Conservation (phyloP, 139 green algal species). For the Chlorella sp. region DNA sequence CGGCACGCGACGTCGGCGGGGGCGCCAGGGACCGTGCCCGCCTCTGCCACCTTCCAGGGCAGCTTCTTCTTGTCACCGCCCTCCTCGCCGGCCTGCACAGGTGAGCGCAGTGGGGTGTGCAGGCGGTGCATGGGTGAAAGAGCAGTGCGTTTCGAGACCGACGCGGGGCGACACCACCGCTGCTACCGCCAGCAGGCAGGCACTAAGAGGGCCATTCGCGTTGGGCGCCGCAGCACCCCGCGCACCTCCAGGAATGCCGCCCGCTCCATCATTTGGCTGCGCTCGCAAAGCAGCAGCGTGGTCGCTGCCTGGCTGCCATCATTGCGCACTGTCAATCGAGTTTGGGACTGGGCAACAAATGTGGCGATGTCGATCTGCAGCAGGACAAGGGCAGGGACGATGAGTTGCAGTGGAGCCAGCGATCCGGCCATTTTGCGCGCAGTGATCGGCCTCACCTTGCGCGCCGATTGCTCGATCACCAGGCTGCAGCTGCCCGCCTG, state of each 20-base stretch:
- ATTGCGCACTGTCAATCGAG: background rate
- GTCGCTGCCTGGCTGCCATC: background rate
- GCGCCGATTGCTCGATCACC: constrained; percentile 8
- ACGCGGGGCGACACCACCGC: background rate
- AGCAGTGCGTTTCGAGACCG: background rate
- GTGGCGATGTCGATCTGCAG: constrained; percentile 19
- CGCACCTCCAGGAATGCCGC: constrained; percentile 12
- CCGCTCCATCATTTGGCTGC: background rate
- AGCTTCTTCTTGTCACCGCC: constrained; percentile 25
- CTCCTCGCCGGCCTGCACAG: background rate
- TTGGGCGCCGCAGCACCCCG: too few relatives aligned
- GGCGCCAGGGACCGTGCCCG: constrained; percentile 13
- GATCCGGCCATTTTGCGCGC: background rate
- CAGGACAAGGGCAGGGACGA: background rate
- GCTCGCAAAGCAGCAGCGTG: constrained; percentile 3
- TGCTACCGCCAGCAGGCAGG: background rate
- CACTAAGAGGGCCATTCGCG: background rate
- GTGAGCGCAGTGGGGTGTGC: background rate
- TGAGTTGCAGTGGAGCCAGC: background rate
- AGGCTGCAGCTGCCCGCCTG: background rate
- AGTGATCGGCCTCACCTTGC: background rate
- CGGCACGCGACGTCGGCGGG: constrained; percentile 56
- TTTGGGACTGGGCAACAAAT: background rate
- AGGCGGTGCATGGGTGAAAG: background rate
- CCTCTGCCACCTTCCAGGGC: background rate